phyloP scores from a whole-genome alignment of 2,329 filamentous ascomycete species.

The Lachnellula suecica region DNA sequence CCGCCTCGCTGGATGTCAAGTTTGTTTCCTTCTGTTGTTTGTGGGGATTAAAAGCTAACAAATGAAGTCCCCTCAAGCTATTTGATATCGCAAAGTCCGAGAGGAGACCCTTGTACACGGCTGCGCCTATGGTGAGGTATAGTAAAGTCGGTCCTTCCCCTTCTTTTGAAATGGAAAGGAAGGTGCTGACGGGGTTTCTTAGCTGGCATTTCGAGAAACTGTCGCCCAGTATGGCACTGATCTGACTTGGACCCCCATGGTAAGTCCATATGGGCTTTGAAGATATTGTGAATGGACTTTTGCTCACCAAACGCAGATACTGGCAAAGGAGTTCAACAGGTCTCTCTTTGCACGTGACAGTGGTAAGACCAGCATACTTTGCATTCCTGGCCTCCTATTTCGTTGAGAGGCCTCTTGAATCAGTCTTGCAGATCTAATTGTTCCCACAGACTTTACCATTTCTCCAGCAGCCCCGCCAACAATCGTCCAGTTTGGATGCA shows the following conservation, averaged over 20 bases:
- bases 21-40: slow-evolving; percentile 1
- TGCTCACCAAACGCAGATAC: slow-evolving; percentile 45
- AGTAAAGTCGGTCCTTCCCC: slow-evolving; percentile 43
- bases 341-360: slow-evolving; percentile 58
- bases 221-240: slow-evolving; percentile 64
- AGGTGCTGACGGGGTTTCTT: slow-evolving; percentile 18
- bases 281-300: no score
- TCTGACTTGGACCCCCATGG: slow-evolving; percentile 71
- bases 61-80: slow-evolving; percentile 53
- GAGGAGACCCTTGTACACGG: slow-evolving; percentile 55
- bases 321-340: slow-evolving; percentile 68
- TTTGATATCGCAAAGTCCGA: slow-evolving; percentile 55
- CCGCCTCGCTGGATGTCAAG: slow-evolving; percentile 17
- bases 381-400: no score
- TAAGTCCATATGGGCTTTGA: no score
- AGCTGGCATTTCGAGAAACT: slow-evolving; percentile 69
- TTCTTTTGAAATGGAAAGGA: not conserved
- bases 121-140: slow-evolving; percentile 69
- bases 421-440: slow-evolving; percentile 12
- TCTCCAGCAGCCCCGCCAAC: slow-evolving; percentile 56
- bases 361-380: slow-evolving; percentile 39
- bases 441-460: slow-evolving; percentile 56
- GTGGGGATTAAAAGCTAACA: slow-evolving; percentile 5
- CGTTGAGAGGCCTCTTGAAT: no score
- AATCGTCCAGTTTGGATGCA: slow-evolving; percentile 68